Evolutionary conservation across 2,329 filamentous ascomycete species (phyloP), one percentile per base, ranked within the genome.

Genomic region (Arthrinium phaeospermum): DNA sequence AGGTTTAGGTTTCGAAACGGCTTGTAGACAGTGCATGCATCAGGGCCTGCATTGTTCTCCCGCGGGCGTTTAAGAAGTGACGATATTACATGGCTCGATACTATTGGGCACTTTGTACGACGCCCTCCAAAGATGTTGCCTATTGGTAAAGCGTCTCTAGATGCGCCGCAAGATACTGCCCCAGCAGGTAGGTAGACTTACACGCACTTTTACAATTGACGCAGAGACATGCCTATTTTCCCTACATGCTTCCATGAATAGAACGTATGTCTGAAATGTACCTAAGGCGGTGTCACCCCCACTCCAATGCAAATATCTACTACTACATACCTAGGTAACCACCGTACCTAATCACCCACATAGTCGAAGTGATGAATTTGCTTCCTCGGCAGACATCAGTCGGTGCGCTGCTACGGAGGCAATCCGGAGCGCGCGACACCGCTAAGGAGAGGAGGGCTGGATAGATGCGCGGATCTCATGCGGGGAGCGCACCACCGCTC

Each of bases 61-160:
- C 53, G 53, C 10, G 53, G 53, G 53, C 53, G 53, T 61, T 61
- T 61, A 61, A 61, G 30, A 61, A 37, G 53, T 61, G 14, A 34
- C 30, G 16, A 37, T 61, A n/a, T 22, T 37, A 22, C 53, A 30
- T 61, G 53, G 7, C 19, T 4, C 53, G 22, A 61, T 22, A 30
- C 53, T 19, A 61, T 61, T 61, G 53, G 53, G 7, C 34, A 16
- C 16, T 61, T 30, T 37, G 53, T 61, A 34, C 53, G 53, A 61
- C 27, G 30, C 16, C 22, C 46, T 22, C 46, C 8, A 12, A 49
- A n/a, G 46, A 49, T 49, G 7, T 2, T 49, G 46, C 46, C 46
- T n/a, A 46, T 30, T 30, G 13, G 13, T 22, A 12, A 22, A 61
- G 6, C 53, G 53, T 34, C 53, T 34, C 53, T 30, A 61, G 6